A percentile compares a stretch with the other conserved stretches of the same genome.
These are phyloP conservation scores for Stellera chamaejasme DNA, from an alignment of 345 rosid genomes.

Conservation along the genomic window DNA sequence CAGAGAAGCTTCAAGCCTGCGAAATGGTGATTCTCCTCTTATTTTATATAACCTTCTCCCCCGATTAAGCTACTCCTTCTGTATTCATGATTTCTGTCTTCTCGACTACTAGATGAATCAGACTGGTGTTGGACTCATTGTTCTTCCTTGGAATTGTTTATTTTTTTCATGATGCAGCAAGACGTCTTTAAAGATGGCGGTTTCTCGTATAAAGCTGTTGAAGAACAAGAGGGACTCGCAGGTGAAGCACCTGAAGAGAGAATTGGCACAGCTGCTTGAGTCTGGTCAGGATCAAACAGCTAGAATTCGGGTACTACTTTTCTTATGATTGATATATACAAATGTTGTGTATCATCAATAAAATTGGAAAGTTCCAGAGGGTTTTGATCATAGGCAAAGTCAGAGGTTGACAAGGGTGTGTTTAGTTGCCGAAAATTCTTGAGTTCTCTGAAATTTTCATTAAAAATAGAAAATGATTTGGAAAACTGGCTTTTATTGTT, in stretches of 20 bases:
- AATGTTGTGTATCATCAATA: background rate
- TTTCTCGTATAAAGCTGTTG: slow-evolving; percentile 66
- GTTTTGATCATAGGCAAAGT: too few species aligned
- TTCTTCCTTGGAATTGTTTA: background rate
- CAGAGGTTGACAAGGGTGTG: too few species aligned
- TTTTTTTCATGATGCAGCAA: slow-evolving; percentile 46
- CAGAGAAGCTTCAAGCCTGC: slow-evolving; percentile 90
- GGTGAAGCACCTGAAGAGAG: slow-evolving; percentile 66
- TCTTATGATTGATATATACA: background rate
- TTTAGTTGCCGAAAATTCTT: too few species aligned
- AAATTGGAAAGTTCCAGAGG: too few species aligned
- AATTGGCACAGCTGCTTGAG: slow-evolving; percentile 68
- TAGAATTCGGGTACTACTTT: slow-evolving; percentile 58
- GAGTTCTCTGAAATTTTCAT: too few species aligned
- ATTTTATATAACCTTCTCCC: background rate
- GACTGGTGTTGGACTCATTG: background rate
- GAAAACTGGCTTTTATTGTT: too few species aligned
- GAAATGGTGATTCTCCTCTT: slow-evolving; percentile 42
- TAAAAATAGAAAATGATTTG: too few species aligned
- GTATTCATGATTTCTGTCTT: too few species aligned
- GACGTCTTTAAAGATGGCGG: slow-evolving; percentile 60
- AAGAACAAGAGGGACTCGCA: slow-evolving; percentile 64
- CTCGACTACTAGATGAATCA: background rate
- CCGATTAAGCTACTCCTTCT: too few species aligned
- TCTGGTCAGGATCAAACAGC: slow-evolving; percentile 83